Conservation (phyloP, 2,329 filamentous ascomycete species). For the Nemania abortiva region DNA sequence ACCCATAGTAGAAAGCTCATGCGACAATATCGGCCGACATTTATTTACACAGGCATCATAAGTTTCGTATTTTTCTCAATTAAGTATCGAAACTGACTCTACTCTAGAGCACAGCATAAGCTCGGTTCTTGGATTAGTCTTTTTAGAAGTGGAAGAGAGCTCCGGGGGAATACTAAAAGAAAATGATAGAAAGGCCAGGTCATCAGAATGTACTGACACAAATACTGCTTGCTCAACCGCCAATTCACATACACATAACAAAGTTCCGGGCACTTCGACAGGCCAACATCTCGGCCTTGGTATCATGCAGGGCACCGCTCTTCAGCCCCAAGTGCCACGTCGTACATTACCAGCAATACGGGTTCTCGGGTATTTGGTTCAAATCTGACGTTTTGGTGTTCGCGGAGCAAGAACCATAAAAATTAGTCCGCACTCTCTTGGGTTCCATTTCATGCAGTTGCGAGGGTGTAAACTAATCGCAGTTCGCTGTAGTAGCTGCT, state of each 20-base stretch:
- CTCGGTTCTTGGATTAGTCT: conserved; percentile 56
- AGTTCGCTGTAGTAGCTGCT: not conserved
- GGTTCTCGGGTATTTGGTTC: conserved; percentile 44
- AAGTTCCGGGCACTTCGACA: conserved; percentile 45
- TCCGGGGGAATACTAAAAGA: conserved; percentile 59
- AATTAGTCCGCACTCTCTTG: conserved; percentile 33
- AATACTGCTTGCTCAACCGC: conserved; percentile 56
- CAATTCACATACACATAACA: conserved; percentile 54
- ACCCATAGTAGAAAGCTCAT: conserved; percentile 35
- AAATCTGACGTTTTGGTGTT: conserved; percentile 37
- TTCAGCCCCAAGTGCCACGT: conserved; percentile 38
- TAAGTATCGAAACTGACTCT: conserved; percentile 58
- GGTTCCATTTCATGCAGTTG: conserved; percentile 16
- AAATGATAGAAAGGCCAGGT: conserved; percentile 59
- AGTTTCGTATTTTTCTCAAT: conserved; percentile 53
- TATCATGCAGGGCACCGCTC: conserved; percentile 46
- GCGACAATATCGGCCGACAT: not conserved
- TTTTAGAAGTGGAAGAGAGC: conserved; percentile 54
- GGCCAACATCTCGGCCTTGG: conserved; percentile 42
- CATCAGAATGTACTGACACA: conserved; percentile 49
- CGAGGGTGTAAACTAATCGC: conserved; percentile 11
- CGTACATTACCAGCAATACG: conserved; percentile 41
- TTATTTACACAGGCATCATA: conserved; percentile 41
- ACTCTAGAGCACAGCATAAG: conserved; percentile 48
- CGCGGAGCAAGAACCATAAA: conserved; percentile 39